Evolutionary conservation across 129 eudicot genomes (phyloP).

Genomic region (Silybum marianum): DNA sequence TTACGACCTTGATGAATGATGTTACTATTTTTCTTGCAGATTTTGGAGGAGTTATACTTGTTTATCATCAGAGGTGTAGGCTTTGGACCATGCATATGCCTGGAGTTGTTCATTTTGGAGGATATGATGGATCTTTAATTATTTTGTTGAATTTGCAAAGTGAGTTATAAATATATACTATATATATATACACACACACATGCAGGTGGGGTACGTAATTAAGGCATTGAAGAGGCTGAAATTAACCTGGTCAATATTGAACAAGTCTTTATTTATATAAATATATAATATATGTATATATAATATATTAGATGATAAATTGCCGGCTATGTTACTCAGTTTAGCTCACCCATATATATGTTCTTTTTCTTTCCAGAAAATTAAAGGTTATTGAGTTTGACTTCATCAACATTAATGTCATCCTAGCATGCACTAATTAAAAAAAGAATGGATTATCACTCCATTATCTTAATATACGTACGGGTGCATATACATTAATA

Average conservation of each 20-base stretch:
- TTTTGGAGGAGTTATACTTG: constrained; percentile 29
- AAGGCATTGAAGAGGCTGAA: background rate
- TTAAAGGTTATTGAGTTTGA: constrained; percentile 9
- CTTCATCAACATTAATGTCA: constrained; percentile 10
- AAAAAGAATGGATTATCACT: background rate
- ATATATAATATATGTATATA: no score
- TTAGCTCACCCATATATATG: constrained; percentile 31
- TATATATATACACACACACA: no score
- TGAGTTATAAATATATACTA: background rate
- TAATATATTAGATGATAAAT: constrained; percentile 15
- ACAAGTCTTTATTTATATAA: constrained; percentile 12
- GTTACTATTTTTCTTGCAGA: constrained; percentile 19
- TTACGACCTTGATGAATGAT: background rate
- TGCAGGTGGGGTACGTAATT: background rate
- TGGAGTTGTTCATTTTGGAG: constrained; percentile 10
- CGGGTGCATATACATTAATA: background rate
- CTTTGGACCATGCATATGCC: constrained; percentile 32
- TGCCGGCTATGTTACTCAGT: constrained; percentile 32
- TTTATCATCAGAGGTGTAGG: constrained; percentile 30
- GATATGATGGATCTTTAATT: background rate
- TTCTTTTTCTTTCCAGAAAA: constrained; percentile 5
- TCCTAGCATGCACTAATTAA: background rate
- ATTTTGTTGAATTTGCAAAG: background rate
- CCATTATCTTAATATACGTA: background rate
- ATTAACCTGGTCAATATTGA: constrained; percentile 34